A percentile compares a stretch with the other conserved stretches of the same genome.
Conservation (phyloP, 176 grass and related monocot genomes). For the Oryza meyeriana region DNA sequence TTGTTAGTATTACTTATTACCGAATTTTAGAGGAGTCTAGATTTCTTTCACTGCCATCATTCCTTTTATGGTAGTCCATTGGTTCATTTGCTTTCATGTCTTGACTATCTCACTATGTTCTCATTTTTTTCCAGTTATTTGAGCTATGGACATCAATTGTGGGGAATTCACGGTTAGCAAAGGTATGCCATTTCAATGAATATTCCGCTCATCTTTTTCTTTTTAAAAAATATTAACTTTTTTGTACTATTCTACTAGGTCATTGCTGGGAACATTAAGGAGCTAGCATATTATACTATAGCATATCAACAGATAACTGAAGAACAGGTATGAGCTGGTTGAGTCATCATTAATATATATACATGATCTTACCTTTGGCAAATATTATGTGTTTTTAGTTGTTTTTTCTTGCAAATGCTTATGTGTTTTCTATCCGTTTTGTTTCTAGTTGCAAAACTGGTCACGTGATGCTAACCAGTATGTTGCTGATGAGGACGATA, state of each 20-base stretch:
- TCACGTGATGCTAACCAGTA: slow-evolving; percentile 88
- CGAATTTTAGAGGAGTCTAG: neutral
- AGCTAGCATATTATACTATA: slow-evolving; percentile 80
- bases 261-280: slow-evolving; percentile 68
- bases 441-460: slow-evolving; percentile 76
- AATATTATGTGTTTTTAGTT: slow-evolving; percentile 4
- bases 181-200: slow-evolving; percentile 49
- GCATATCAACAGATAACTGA: slow-evolving; percentile 88
- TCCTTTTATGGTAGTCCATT: slow-evolving; percentile 12
- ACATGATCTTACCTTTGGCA: neutral
- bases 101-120: neutral
- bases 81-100: neutral
- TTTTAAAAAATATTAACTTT: slow-evolving; percentile 7
- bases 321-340: slow-evolving; percentile 69
- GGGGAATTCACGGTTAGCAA: slow-evolving; percentile 71
- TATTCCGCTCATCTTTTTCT: slow-evolving; percentile 14
- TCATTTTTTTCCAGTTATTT: slow-evolving; percentile 66
- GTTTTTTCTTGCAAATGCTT: slow-evolving; percentile 24
- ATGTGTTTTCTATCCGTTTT: slow-evolving; percentile 9
- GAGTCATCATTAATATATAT: neutral
- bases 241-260: slow-evolving; percentile 47
- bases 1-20: neutral
- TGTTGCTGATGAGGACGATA: slow-evolving; percentile 95
- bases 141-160: slow-evolving; percentile 91
- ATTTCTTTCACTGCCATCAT: neutral